A percentile compares a stretch with the other conserved stretches of the same genome.
These are phyloP conservation scores for Hibiscus trionum DNA, from an alignment of 345 rosid genomes.

Conservation along the genomic window DNA sequence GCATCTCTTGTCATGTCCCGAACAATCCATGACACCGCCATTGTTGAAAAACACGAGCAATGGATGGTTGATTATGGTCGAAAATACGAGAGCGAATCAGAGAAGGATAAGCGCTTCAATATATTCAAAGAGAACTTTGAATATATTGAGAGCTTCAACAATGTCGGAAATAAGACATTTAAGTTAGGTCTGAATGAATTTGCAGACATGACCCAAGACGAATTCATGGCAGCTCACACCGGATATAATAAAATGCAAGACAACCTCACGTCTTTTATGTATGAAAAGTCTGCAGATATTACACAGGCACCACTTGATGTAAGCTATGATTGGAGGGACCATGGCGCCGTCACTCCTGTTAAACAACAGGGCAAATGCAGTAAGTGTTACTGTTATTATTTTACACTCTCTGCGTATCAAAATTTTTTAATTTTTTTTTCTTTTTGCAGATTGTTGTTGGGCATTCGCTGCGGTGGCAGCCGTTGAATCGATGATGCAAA, in stretches of 20 bases:
- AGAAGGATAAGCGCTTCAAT: conserved; percentile 44
- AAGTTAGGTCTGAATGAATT: conserved; percentile 46
- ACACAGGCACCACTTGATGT: neutral
- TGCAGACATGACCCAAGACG: conserved; percentile 56
- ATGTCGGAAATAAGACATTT: conserved; percentile 28
- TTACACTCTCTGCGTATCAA: too few relatives aligned
- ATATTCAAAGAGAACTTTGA: conserved; percentile 51
- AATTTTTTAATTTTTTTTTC: neutral
- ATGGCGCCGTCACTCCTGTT: conserved; percentile 70
- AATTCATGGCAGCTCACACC: conserved; percentile 19
- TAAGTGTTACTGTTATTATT: neutral
- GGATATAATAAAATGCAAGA: neutral
- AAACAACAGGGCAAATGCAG: conserved; percentile 88
- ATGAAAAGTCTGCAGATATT: neutral
- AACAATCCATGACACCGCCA: conserved; percentile 11
- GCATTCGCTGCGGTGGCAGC: conserved; percentile 74
- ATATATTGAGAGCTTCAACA: conserved; percentile 51
- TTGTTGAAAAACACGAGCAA: conserved; percentile 23
- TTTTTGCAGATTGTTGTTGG: conserved; percentile 53
- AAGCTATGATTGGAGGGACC: conserved; percentile 64
- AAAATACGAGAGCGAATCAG: conserved; percentile 36
- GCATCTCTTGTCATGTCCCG: conserved; percentile 8
- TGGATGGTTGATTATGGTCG: conserved; percentile 47
- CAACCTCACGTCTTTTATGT: neutral
- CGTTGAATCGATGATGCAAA: conserved; percentile 46